These are phyloP conservation scores for Daldinia loculata DNA, from an alignment of 495 filamentous ascomycete genomes.

Conservation along the genomic window DNA sequence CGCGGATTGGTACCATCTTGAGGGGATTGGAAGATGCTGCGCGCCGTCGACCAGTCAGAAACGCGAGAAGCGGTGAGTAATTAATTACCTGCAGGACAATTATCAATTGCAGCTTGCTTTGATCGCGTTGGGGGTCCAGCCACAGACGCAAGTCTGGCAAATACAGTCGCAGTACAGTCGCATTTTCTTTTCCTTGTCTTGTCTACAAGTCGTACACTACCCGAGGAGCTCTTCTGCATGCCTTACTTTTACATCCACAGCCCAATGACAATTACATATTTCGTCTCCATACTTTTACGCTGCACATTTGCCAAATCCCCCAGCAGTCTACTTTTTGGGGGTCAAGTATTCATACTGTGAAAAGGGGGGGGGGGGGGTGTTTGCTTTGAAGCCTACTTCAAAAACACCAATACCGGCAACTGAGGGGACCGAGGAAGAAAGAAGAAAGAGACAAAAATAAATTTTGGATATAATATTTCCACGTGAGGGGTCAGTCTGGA, in stretches of 20 bases:
- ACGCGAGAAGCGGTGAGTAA: constrained; percentile 41
- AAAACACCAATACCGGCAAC: neutral
- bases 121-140: constrained; percentile 14
- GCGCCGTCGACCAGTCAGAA: constrained; percentile 28
- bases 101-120: constrained; percentile 34
- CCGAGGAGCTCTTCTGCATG: neutral
- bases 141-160: neutral
- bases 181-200: neutral
- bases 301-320: constrained; percentile 1
- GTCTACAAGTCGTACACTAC: neutral
- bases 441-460: neutral
- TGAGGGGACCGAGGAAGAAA: neutral
- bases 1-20: constrained; percentile 29
- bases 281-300: constrained; percentile 2
- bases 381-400: neutral
- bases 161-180: neutral
- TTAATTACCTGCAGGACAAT: constrained; percentile 37
- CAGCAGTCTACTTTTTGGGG: neutral
- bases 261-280: neutral
- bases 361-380: neutral
- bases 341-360: constrained; percentile 3
- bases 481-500: constrained; percentile 28
- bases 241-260: neutral
- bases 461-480: constrained; percentile 3
- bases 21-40: constrained; percentile 39